phyloP scores from a whole-genome alignment of 768 basidiomycete species.

The Tylopilus rubrobrunneus region DNA sequence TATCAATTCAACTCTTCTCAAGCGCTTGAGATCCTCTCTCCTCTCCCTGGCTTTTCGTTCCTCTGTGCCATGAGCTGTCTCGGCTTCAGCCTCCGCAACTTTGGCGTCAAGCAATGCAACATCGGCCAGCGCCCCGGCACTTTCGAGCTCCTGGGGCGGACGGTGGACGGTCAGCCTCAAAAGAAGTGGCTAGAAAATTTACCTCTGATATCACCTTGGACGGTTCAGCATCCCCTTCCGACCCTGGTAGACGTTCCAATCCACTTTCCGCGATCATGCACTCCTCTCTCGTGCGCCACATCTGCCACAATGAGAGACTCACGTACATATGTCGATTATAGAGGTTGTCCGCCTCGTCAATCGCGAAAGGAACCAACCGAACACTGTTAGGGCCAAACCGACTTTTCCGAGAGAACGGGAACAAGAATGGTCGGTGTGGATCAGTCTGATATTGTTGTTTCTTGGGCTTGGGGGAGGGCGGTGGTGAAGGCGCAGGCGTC shows the following conservation, averaged over 20 bases:
- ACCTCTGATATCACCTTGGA: slow-evolving; percentile 45
- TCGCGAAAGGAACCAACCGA: slow-evolving; percentile 87
- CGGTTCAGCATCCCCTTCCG: slow-evolving; percentile 53
- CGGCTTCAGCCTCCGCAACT: slow-evolving; percentile 66
- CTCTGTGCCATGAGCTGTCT: slow-evolving; percentile 45
- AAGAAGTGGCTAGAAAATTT: slow-evolving; percentile 9
- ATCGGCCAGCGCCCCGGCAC: slow-evolving; percentile 65
- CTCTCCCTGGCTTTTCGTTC: slow-evolving; percentile 62
- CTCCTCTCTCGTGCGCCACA: slow-evolving; percentile 95
- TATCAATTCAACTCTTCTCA: slow-evolving; percentile 90
- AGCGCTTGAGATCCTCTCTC: slow-evolving; percentile 77
- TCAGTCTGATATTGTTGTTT: slow-evolving; percentile 99
- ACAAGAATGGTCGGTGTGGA: slow-evolving; percentile 87
- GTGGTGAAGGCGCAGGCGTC: slow-evolving; percentile 90
- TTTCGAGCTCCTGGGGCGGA: slow-evolving; percentile 49
- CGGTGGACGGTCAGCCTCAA: neutral
- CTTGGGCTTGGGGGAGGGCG: slow-evolving; percentile 84
- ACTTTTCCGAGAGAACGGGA: slow-evolving; percentile 80
- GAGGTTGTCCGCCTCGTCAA: slow-evolving; percentile 91
- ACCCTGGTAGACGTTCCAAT: slow-evolving; percentile 71
- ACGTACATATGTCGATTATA: slow-evolving; percentile 90
- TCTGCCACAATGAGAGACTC: slow-evolving; percentile 83
- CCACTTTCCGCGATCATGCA: slow-evolving; percentile 94
- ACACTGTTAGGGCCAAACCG: slow-evolving; percentile 48
- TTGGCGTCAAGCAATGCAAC: slow-evolving; percentile 67